Evolutionary conservation across 139 green algal species (phyloP).

Genomic region (Chlamydomonas applanata): DNA sequence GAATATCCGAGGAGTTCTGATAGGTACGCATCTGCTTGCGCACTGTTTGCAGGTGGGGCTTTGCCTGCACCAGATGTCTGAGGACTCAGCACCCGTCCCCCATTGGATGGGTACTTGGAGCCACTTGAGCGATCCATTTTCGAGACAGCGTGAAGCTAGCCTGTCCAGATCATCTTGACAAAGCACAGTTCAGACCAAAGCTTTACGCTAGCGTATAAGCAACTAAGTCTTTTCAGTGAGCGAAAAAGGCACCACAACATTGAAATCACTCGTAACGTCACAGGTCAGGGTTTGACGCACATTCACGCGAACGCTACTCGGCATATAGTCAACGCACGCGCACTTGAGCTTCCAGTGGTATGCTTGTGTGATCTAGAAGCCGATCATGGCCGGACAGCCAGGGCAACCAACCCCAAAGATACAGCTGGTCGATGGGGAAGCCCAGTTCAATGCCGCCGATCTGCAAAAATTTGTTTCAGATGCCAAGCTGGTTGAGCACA

Average conservation of each 20-base stretch:
- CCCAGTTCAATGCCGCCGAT: not conserved
- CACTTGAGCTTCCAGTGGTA: too few species aligned
- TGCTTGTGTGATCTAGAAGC: not conserved
- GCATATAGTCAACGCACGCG: too few species aligned
- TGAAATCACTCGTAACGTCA: too few species aligned
- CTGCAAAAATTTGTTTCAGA: too few species aligned
- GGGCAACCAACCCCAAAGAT: not conserved
- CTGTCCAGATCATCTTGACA: too few species aligned
- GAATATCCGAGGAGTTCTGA: constrained; percentile 87
- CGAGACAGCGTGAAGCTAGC: not conserved
- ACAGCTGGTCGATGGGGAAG: constrained; percentile 69
- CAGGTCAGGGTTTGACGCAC: too few species aligned
- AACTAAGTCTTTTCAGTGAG: too few species aligned
- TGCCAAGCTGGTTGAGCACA: constrained; percentile 1
- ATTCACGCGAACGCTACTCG: too few species aligned
- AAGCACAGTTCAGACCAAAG: too few species aligned
- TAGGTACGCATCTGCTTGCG: constrained; percentile 77
- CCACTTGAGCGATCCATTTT: not conserved
- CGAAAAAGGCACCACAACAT: too few species aligned
- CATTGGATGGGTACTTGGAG: constrained; percentile 1
- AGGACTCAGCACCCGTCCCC: not conserved
- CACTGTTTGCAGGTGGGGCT: not conserved
- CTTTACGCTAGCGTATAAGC: not conserved
- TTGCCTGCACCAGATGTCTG: not conserved
- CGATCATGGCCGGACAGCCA: too few species aligned